phyloP scores from a whole-genome alignment of 768 basidiomycete species.

The Macrocybe gigantea region DNA sequence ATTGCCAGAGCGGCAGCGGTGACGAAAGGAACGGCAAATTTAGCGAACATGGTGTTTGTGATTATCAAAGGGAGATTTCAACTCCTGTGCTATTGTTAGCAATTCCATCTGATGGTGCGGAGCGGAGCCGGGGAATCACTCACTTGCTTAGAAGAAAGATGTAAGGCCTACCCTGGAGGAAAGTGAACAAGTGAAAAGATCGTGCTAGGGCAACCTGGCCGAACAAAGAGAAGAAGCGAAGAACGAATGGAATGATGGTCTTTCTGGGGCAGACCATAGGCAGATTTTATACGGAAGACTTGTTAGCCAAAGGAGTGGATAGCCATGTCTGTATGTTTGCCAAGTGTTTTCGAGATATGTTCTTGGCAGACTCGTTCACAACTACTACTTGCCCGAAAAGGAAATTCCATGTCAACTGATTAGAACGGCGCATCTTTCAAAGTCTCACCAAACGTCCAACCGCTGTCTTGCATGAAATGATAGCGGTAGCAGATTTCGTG shows the following conservation, averaged over 20 bases:
- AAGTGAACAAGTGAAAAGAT: constrained; percentile 22
- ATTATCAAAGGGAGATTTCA: constrained; percentile 12
- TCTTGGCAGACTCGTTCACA: too few species aligned
- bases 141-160: constrained; percentile 22
- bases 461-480: too few species aligned
- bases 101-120: background rate
- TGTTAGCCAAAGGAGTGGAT: too few species aligned
- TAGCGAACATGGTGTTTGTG: constrained; percentile 31
- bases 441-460: too few species aligned
- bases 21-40: constrained; percentile 25
- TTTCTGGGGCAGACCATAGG: too few species aligned
- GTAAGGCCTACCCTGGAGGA: constrained; percentile 23
- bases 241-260: constrained; percentile 11
- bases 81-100: background rate
- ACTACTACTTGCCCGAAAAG: too few species aligned
- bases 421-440: too few species aligned
- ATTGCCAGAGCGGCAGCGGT: constrained; percentile 24
- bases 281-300: too few species aligned
- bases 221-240: constrained; percentile 18
- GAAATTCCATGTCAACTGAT: too few species aligned
- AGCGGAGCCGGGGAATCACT: constrained; percentile 5
- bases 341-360: too few species aligned
- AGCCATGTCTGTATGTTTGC: too few species aligned
- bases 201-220: constrained; percentile 36
- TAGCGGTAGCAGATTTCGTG: too few species aligned